Base-by-base conservation (phyloP, 768 basidiomycete species). In the Phylloporus rhodoxanthus region DNA sequence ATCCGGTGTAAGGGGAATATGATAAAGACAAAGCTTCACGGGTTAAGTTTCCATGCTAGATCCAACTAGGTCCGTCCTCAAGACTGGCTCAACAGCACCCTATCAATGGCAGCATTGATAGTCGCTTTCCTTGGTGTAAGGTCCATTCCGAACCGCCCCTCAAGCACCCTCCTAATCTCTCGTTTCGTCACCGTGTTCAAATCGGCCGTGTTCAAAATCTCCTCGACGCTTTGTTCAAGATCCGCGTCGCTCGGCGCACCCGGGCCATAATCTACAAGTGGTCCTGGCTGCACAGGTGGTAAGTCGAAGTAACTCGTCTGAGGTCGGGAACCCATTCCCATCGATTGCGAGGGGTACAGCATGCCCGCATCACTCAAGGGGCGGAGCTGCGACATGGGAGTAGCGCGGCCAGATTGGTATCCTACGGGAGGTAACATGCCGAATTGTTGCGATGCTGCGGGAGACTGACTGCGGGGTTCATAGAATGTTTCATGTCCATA, bases 161-260 rank as follows among this genome's bases (percentile, higher is more conserved):
- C 94, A 30, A 99, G 73, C 61, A 82, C 80, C 48, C 82, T 75
- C 33, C 95, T 79, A 44, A 99, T 85, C 57, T 85, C 88, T 57
- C 94, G 83, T 73, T 98, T 98, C 45, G 95, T 97, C 50, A 96
- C 77, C 10, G 82, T 81, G 62, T 92, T 91, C 44, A 99, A 74
- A 69, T 98, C 91, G 1, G 91, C 91, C 13, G 73, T 69, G 15
- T 77, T 78, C 46, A 97, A 72, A 34, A 96, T 75, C 15, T 81
- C 77, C 54, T 86, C 78, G 3, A 94, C 85, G 1, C 82, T 79
- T 13, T 72, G 74, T 38, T 91, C 87, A n/a, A 93, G 73, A 25
- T 91, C 88, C 5, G 68, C 68, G 56, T 91, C 85, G 0, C 75
- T 76, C 0, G 88, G 90, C 8, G 64, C 68, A 28, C 73, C 75